phyloP scores from a whole-genome alignment of 345 rosid species.

The Eucalyptus cladocalyx region DNA sequence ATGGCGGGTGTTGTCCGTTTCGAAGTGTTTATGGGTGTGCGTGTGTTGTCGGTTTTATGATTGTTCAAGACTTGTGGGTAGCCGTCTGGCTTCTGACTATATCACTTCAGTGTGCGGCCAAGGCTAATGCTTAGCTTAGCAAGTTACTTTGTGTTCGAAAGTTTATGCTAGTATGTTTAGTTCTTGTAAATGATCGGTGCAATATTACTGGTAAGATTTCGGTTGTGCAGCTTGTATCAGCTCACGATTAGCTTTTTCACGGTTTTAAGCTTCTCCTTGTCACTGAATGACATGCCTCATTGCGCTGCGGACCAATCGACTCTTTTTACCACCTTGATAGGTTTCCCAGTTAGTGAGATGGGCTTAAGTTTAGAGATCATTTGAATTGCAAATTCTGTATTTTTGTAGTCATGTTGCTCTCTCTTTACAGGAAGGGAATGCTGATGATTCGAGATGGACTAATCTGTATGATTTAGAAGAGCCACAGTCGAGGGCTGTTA shows the following conservation, averaged over 20 bases:
- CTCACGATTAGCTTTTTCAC: neutral
- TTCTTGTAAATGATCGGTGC: neutral
- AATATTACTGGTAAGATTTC: neutral
- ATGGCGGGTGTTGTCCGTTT: neutral
- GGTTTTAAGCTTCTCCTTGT: neutral
- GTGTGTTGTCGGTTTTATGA: neutral
- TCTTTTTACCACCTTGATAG: neutral
- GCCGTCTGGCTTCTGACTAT: neutral
- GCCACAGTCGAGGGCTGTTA: constrained; percentile 10
- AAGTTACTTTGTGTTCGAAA: neutral
- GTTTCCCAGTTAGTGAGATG: neutral
- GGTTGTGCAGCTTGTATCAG: neutral
- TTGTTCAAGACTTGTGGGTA: neutral
- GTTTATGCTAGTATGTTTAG: neutral
- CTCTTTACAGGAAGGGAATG: constrained; percentile 34
- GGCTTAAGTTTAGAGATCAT: neutral
- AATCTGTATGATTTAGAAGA: constrained; percentile 26
- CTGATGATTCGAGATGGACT: constrained; percentile 27
- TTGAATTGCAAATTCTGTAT: neutral
- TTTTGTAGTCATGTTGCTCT: neutral
- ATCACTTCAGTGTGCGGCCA: neutral
- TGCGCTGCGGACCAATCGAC: neutral
- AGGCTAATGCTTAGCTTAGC: neutral
- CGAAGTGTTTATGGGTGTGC: neutral
- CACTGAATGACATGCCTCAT: neutral